A percentile compares a stretch with the other conserved stretches of the same genome.
phyloP scores from a whole-genome alignment of 805 yeast genomes.

The Ogataea populi-albae region DNA sequence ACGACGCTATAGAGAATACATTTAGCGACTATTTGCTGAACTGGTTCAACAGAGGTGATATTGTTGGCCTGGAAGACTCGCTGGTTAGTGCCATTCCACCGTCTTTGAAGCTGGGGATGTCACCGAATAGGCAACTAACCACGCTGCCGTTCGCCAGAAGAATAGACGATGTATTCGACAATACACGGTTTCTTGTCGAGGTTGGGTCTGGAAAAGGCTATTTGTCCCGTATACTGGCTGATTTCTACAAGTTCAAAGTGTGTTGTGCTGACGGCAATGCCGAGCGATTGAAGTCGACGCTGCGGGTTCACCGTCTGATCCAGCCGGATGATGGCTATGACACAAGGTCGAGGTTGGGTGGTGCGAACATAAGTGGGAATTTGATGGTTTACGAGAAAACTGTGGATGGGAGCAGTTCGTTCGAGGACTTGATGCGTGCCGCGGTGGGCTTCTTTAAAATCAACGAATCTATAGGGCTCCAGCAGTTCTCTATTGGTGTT shows the following conservation, averaged over 20 bases:
- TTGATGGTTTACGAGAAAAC: slow-evolving; percentile 5
- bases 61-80: slow-evolving; percentile 3
- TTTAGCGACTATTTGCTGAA: no score
- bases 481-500: slow-evolving; percentile 6
- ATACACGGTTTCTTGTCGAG: slow-evolving; percentile 18
- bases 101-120: slow-evolving; percentile 16
- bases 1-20: no score
- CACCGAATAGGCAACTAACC: slow-evolving; percentile 9
- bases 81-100: slow-evolving; percentile 1
- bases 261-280: slow-evolving; percentile 26
- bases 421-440: slow-evolving; percentile 3
- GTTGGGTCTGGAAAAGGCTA: slow-evolving; percentile 34
- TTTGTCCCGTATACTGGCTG: slow-evolving; percentile 24
- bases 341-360: slow-evolving; percentile 1
- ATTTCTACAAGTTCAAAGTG: slow-evolving; percentile 12
- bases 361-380: slow-evolving; percentile 11
- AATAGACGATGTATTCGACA: slow-evolving; percentile 4
- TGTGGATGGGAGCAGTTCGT: neutral
- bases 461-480: slow-evolving; percentile 4
- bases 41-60: slow-evolving; percentile 4
- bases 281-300: slow-evolving; percentile 20
- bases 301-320: slow-evolving; percentile 22
- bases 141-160: slow-evolving; percentile 17
- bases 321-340: slow-evolving; percentile 11
- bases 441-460: slow-evolving; percentile 11